Evolutionary conservation across 2,329 filamentous ascomycete species (phyloP).

Genomic region (Hymenoscyphus infarciens): DNA sequence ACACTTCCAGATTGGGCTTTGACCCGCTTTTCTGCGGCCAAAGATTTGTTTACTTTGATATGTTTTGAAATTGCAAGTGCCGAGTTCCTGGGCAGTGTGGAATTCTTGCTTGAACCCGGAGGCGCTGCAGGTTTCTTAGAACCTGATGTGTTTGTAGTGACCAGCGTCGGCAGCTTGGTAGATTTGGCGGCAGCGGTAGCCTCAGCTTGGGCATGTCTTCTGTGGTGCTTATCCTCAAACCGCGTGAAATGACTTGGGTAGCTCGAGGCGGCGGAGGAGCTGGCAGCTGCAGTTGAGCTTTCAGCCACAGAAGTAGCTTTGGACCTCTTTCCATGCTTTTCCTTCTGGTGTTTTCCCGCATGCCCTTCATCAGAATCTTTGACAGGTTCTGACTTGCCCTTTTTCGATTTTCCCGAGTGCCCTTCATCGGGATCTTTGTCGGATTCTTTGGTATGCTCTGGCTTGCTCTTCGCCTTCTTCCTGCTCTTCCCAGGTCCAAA

Average conservation of each 20-base stretch:
- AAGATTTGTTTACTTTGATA: not conserved
- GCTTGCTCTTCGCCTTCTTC: constrained; percentile 28
- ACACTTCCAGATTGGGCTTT: not conserved
- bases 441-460: constrained; percentile 20
- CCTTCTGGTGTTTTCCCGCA: not conserved
- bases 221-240: not conserved
- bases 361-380: not conserved
- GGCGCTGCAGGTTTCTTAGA: too few relatives aligned
- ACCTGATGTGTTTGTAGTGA: too few relatives aligned
- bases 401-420: not conserved
- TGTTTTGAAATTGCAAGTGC: not conserved
- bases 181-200: not conserved
- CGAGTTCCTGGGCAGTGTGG: too few relatives aligned
- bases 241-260: not conserved
- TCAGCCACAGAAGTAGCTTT: not conserved
- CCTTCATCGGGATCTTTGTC: not conserved
- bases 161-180: not conserved
- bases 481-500: constrained; percentile 50
- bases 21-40: not conserved
- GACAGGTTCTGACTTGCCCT: not conserved
- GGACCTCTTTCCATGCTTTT: not conserved
- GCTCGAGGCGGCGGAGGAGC: not conserved
- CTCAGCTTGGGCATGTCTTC: constrained; percentile 1
- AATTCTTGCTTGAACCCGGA: too few relatives aligned
- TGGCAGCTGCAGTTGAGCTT: too few relatives aligned